Conservation (phyloP, 2,329 filamentous ascomycete species). For the Lasiodiplodia citricola region DNA sequence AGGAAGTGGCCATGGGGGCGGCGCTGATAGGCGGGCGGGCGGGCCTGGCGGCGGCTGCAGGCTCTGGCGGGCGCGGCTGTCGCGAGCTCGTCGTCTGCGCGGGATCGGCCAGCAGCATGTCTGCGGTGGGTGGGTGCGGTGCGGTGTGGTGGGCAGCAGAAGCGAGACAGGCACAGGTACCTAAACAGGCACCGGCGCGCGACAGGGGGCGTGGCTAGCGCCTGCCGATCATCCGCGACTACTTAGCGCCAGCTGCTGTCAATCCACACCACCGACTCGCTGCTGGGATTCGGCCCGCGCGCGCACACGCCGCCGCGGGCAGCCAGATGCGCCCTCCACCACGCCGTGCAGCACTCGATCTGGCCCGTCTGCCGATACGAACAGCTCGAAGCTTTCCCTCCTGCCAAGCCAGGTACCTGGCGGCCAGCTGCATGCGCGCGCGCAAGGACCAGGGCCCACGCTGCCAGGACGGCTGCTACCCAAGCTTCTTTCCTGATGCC, state of each 20-base stretch:
- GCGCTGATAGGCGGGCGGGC: slow-evolving; percentile 14
- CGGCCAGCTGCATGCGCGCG: slow-evolving; percentile 5
- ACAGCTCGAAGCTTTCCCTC: slow-evolving; percentile 11
- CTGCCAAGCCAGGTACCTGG: slow-evolving; percentile 26
- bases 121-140: slow-evolving; percentile 4
- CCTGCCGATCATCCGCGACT: slow-evolving; percentile 17
- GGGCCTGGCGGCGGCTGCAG: slow-evolving; percentile 12
- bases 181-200: not conserved
- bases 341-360: slow-evolving; percentile 7
- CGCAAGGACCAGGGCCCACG: slow-evolving; percentile 20
- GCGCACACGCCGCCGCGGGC: not conserved
- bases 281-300: not conserved
- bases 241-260: slow-evolving; percentile 1
- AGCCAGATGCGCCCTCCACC: slow-evolving; percentile 6
- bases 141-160: slow-evolving; percentile 7
- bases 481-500: not conserved
- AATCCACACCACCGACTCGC: slow-evolving; percentile 14
- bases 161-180: not conserved
- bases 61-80: slow-evolving; percentile 4
- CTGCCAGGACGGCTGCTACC: not conserved
- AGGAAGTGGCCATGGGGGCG: not conserved
- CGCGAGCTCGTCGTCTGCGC: not conserved
- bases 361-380: slow-evolving; percentile 16
- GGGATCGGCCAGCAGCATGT: slow-evolving; percentile 3
- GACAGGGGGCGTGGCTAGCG: not conserved